Evolutionary conservation across 2,329 filamentous ascomycete genomes (phyloP).

Genomic region (Emergomyces orientalis): DNA sequence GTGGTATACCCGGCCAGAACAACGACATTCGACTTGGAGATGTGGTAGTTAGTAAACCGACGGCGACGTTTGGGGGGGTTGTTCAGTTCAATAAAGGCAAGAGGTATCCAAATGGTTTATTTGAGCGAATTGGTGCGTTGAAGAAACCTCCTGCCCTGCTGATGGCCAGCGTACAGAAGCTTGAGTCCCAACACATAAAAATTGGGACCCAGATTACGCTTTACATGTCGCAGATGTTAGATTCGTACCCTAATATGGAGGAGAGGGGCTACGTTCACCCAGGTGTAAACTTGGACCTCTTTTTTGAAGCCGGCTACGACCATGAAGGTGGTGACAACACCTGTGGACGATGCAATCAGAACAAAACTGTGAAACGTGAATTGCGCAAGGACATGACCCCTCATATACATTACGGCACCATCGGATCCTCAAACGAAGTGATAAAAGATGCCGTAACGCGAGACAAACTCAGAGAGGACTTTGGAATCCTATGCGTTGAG

Average conservation of each 20-base stretch:
- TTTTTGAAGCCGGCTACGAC: constrained; percentile 17
- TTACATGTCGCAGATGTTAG: constrained; percentile 4
- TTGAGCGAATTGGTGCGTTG: constrained; percentile 5
- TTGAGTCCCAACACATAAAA: constrained; percentile 9
- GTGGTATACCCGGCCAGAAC: constrained; percentile 14
- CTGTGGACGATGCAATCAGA: not conserved
- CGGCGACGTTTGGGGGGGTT: constrained; percentile 4
- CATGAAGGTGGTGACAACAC: constrained; percentile 9
- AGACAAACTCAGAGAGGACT: constrained; percentile 11
- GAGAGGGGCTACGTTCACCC: not conserved
- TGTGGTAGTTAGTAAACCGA: constrained; percentile 17
- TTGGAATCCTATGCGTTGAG: constrained; percentile 22
- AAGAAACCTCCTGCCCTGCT: constrained; percentile 10
- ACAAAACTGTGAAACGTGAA: not conserved
- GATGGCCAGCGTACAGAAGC: constrained; percentile 9
- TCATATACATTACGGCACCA: constrained; percentile 19
- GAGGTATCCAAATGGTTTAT: not conserved
- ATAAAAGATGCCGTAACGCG: constrained; percentile 16
- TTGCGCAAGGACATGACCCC: not conserved
- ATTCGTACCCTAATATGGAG: constrained; percentile 9
- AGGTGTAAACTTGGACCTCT: constrained; percentile 14
- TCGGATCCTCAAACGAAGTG: constrained; percentile 21
- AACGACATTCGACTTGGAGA: constrained; percentile 18
- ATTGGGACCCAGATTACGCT: constrained; percentile 13
- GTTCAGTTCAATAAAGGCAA: constrained; percentile 13